A percentile compares a stretch with the other conserved stretches of the same genome.
Conservation (phyloP, 2,329 filamentous ascomycete species). For the Hortaea sp. region DNA sequence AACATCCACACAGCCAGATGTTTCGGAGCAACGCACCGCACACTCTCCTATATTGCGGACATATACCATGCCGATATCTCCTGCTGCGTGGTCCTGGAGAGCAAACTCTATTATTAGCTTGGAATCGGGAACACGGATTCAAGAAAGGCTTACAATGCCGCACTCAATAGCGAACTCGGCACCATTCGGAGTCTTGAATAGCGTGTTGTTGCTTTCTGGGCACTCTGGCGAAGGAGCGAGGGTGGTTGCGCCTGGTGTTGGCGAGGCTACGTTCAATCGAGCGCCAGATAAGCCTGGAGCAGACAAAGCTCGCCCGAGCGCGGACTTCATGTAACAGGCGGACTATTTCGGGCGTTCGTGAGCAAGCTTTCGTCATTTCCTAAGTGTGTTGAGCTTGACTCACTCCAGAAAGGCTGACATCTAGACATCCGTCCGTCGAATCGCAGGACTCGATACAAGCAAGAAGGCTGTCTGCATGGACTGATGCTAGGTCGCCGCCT, state of each 20-base stretch:
- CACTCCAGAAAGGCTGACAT: background rate
- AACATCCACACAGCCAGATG: background rate
- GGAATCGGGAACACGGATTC: too few species aligned
- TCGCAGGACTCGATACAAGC: background rate
- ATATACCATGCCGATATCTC: background rate
- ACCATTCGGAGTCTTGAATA: background rate
- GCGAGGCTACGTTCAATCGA: conserved; percentile 2
- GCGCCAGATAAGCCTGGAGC: conserved; percentile 3
- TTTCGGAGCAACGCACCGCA: background rate
- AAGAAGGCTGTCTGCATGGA: background rate
- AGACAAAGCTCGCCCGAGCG: background rate
- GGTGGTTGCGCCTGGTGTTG: background rate
- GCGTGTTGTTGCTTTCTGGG: background rate
- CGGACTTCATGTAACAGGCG: conserved; percentile 16
- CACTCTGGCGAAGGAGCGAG: background rate
- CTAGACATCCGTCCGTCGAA: background rate
- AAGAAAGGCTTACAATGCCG: background rate
- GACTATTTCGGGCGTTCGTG: background rate
- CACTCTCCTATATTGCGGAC: background rate
- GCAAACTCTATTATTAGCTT: background rate
- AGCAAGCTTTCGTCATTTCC: too few species aligned
- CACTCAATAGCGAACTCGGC: background rate
- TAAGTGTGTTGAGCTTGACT: background rate
- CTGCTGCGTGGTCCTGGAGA: background rate
- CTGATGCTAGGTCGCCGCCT: background rate